A percentile compares a stretch with the other conserved stretches of the same genome.
Evolutionary conservation across 2,329 filamentous ascomycete species (phyloP).

Genomic region (Trichophyton schoenleinii): DNA sequence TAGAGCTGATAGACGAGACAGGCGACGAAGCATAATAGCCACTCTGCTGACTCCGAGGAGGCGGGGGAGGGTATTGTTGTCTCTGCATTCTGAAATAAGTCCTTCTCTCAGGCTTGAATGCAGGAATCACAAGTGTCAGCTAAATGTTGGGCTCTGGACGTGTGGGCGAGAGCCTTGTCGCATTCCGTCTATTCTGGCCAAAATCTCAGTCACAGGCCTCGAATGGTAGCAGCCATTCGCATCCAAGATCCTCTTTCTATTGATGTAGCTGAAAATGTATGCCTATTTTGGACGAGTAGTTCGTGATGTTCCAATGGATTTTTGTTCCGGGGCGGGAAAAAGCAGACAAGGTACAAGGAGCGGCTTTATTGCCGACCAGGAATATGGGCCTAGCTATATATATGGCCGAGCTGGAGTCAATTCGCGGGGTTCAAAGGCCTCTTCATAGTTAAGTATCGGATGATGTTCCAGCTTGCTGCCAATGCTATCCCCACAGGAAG

Average conservation of each 20-base stretch:
- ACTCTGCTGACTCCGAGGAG: slow-evolving; percentile 1
- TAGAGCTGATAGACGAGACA: slow-evolving; percentile 11
- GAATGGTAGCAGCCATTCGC: background rate
- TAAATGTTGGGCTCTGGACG: background rate
- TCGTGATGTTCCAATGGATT: background rate
- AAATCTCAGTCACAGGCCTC: background rate
- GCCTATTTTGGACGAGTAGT: background rate
- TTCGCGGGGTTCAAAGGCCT: slow-evolving; percentile 3
- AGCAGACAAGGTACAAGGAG: background rate
- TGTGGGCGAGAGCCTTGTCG: background rate
- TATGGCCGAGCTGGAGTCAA: slow-evolving; percentile 2
- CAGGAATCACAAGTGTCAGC: background rate
- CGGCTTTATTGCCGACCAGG: background rate
- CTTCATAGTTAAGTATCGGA: background rate
- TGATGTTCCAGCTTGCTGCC: background rate
- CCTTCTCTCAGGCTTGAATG: background rate
- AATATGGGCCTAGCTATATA: background rate
- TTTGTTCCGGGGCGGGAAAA: background rate
- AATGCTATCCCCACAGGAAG: slow-evolving; percentile 2
- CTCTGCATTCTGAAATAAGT: slow-evolving; percentile 4
- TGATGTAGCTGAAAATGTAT: background rate
- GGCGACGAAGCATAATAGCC: background rate
- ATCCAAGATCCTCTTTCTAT: background rate
- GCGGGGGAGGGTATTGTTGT: background rate
- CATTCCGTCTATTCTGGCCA: background rate